Base-by-base conservation (phyloP, 805 yeast genomes). In the Yarrowia phangngaensis region DNA sequence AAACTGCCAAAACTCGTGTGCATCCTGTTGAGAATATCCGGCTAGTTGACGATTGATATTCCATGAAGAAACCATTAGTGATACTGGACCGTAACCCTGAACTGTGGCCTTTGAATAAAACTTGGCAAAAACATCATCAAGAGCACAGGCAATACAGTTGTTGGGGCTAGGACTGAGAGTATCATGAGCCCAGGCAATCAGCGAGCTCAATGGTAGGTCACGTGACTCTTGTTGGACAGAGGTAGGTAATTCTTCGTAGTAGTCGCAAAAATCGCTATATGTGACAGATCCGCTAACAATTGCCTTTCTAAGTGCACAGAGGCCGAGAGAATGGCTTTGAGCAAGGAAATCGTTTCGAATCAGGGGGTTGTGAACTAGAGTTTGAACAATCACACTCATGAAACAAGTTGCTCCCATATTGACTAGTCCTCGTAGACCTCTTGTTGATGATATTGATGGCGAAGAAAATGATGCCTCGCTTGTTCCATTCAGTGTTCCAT, bases 331-430 rank as follows among this genome's bases (percentile, higher is more conserved):
- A 65, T 87, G 95, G 27, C 74, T 71, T 32, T 89, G 95, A 19
- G 80, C 71, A 62, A 92, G 72, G 58, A 85, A 88, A 55, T 81
- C 82, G 58, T 80, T 76, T 52, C 90, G 75, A 32, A 92, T 75
- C 51, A 86, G 72, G 6, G 98, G 97, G 60, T 92, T 92, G 64
- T 92, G 98, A 32, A 92, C 70, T 45, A 90, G 67, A 0, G 94
- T 78, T 67, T 92, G 99, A 30, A 92, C 66, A n/a, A 89, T 79
- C 27, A 90, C 83, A 56, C 95, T 84, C 86, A 92, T 90, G 68
- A 87, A 92, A 68, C 99, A 92, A 0, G 98, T 92, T 0, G 98
- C 84, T 0, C 99, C 99, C 80, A 90, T 79, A 63, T 90, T 90
- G 45, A 87, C 80, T 56, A 92, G 77, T 3, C 98, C 98, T 46